Base-by-base conservation (phyloP, 2,329 filamentous ascomycete species). In the Pseudopithomyces chartarum region DNA sequence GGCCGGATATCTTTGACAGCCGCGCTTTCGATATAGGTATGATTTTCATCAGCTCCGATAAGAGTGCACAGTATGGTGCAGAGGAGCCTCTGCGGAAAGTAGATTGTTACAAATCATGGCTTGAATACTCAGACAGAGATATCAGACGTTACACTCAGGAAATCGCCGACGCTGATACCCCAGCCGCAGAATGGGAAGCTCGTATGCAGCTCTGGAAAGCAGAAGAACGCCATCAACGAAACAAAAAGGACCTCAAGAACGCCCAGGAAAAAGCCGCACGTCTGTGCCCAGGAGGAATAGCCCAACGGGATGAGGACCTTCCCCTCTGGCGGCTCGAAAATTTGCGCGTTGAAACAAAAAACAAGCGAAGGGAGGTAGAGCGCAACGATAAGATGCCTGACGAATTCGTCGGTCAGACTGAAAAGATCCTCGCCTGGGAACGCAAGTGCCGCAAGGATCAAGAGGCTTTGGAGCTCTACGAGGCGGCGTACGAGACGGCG, bases 1-100 rank as follows among this genome's bases (percentile, higher is more conserved):
- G 65, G 63, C 62, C 57, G 11, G 57, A 57, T 29, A 26, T 53
- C 3, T 62, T 66, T 38, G 51, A 66, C 22, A 60, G 63, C n/a
- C 54, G 61, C 1, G 44, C 38, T 6, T 66, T 66, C 29, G 26
- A 57, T 11, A 49, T 65, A 2, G 58, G 51, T 15, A n/a, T 46
- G 33, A 49, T 42, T 22, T 54, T 62, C 12, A 49, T 39, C 20
- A 29, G 57, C 29, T 62, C 67, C 2, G 62, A 60, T 15, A 57
- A 48, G 10, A 43, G 43, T n/a, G 42, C 42, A 7, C 42, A 40
- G 6, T 57, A 57, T 34, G 23, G 4, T 23, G 33, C 48, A 15
- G 49, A 48, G n/a, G 40, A 54, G 12, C 51, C 55, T n/a, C 22
- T 54, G 13, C 11, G 44, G n/a, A 2, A 52, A 23, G 45, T 54